Conservation (phyloP, 1,284 basidiomycete genomes). For the Apiotrichum montevideense region DNA sequence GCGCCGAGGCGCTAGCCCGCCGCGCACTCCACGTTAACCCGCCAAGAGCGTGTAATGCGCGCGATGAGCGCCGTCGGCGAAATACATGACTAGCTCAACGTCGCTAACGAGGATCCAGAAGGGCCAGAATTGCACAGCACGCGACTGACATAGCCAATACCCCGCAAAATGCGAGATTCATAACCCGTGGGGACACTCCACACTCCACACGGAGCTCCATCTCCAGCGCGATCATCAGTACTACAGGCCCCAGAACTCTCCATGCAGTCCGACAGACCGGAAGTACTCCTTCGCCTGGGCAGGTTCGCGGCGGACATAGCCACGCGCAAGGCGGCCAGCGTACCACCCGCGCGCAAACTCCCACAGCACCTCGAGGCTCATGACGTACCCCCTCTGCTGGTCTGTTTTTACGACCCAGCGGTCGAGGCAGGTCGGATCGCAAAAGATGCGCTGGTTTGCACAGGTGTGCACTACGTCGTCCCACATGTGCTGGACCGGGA, state of each 20-base stretch:
- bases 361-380: conserved; percentile 9
- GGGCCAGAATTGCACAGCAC: no score
- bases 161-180: no score
- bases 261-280: conserved; percentile 1
- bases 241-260: conserved; percentile 8
- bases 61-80: no score
- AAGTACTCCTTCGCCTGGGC: conserved; percentile 8
- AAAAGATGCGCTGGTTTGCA: conserved; percentile 7
- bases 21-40: no score
- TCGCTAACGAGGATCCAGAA: no score
- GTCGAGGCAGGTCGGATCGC: not conserved
- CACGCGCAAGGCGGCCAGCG: conserved; percentile 1
- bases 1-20: no score
- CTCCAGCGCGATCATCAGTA: no score
- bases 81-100: no score
- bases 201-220: no score
- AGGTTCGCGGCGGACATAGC: conserved; percentile 5
- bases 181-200: no score
- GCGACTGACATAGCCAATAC: no score
- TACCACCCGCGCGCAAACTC: conserved; percentile 6
- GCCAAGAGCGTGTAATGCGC: no score
- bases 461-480: conserved; percentile 12
- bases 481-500: conserved; percentile 4
- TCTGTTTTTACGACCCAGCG: not conserved
- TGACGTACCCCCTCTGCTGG: conserved; percentile 1